Evolutionary conservation across 345 rosid genomes (phyloP).

Genomic region (Salix suchowensis): DNA sequence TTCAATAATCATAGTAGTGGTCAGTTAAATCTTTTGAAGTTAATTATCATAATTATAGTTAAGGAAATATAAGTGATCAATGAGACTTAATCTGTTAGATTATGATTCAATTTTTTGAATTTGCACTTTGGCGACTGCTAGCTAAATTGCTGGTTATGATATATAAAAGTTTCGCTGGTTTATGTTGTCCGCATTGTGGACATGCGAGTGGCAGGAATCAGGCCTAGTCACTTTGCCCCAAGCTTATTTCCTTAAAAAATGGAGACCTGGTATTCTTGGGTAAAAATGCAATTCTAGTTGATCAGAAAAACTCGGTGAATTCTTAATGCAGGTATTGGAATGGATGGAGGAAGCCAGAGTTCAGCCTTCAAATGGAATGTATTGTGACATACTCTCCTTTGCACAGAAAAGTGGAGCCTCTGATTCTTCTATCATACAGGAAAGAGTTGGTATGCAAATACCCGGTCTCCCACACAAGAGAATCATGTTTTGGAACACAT

Average conservation of each 20-base stretch:
- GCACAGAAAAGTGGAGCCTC: slow-evolving; percentile 65
- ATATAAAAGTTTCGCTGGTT: not conserved
- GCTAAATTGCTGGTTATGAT: not conserved
- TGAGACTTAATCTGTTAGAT: not conserved
- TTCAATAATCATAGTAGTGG: not conserved
- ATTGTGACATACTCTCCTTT: slow-evolving; percentile 52
- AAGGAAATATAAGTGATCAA: not conserved
- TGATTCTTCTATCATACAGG: slow-evolving; percentile 46
- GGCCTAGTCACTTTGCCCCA: too few species aligned
- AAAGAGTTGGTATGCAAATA: slow-evolving; percentile 53
- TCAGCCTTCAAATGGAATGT: slow-evolving; percentile 68
- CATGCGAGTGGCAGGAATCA: not conserved
- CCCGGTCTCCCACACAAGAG: slow-evolving; percentile 6
- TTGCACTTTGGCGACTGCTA: not conserved
- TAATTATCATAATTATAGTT: not conserved
- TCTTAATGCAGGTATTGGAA: slow-evolving; percentile 53
- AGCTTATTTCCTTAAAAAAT: not conserved
- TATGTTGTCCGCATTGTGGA: not conserved
- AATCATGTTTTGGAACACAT: not conserved
- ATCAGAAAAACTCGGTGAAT: not conserved
- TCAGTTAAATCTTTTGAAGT: not conserved
- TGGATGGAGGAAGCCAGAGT: slow-evolving; percentile 82
- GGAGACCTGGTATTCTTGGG: not conserved
- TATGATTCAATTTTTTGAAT: not conserved
- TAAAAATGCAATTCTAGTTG: not conserved